Evolutionary conservation across 495 filamentous ascomycete species (phyloP), one percentile per base, ranked within the genome.

Genomic region (Astrothelium subdiscretum): DNA sequence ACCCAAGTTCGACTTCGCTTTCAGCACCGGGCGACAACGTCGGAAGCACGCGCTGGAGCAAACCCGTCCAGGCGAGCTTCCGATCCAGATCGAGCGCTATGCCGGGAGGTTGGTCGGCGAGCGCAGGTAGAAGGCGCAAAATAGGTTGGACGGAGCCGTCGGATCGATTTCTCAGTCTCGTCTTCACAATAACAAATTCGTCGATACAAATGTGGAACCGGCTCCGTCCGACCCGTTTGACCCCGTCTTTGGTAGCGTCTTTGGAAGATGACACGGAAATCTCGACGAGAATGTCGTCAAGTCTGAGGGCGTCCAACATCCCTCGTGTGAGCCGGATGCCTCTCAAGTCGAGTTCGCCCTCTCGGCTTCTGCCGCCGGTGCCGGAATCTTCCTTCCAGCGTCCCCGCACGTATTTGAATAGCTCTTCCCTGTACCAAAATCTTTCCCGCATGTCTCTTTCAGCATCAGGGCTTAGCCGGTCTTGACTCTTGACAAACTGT

Each of bases 341-440:
- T 26, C 91, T 83, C 1, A 96, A 75, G 65, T 95, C 89, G 59
- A 96, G 81, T 0, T 78, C 79, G 3, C 92, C 92, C 43, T 77
- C 74, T 43, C 89, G 78, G 1, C 76, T 72, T 12, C 48, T 8
- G 5, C 48, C 48, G 24, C 48, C 48, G 12, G 20, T 54, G 0
- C 81, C 81, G 0, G 78, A 74, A 24, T 79, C 64, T 29, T 90
- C 87, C 32, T 77, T 81, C 92, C 92, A 97, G 1, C 76, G 79
- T 2, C 85, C 92, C 3, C 75, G 75, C 2, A 96, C 71, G 24
- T 79, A 77, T 63, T 88, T 87, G 11, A 97, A 79, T 1, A 97
- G 79, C 69, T 86, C 87, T 69, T 95, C 88, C 6, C 92, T 82
- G 75, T 90, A 96, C 92, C 92, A 96, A 73, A 96, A 96, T 1